Conservation (phyloP, 2,329 filamentous ascomycete genomes). For the Paecilomyces sp. region DNA sequence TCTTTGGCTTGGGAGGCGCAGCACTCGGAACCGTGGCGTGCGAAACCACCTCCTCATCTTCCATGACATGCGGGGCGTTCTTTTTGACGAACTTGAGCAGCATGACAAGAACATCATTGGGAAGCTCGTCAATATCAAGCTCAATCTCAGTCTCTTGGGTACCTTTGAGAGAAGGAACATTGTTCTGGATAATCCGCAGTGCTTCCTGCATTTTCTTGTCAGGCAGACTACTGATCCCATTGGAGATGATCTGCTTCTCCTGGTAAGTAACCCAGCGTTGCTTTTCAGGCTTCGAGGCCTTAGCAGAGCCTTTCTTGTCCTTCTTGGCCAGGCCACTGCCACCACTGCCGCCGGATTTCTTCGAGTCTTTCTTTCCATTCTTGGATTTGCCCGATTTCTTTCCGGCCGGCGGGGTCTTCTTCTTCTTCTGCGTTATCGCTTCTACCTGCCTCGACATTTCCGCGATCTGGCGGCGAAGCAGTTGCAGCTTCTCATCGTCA, state of each 20-base stretch:
- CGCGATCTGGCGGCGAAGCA: constrained; percentile 65
- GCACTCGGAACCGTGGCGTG: constrained; percentile 23
- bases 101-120: constrained; percentile 39
- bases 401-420: constrained; percentile 46
- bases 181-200: constrained; percentile 82
- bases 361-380: constrained; percentile 37
- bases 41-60: constrained; percentile 32
- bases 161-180: constrained; percentile 63
- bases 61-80: constrained; percentile 35
- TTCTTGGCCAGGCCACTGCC: constrained; percentile 49
- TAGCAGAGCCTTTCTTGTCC: constrained; percentile 39
- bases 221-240: constrained; percentile 73
- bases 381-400: constrained; percentile 44
- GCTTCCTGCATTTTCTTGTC: constrained; percentile 71
- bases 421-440: constrained; percentile 52
- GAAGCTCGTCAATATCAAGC: constrained; percentile 43
- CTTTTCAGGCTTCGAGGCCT: constrained; percentile 40
- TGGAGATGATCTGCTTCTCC: constrained; percentile 88
- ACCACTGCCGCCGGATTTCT: constrained; percentile 23
- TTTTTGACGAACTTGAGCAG: constrained; percentile 42
- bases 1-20: constrained; percentile 38
- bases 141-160: constrained; percentile 42
- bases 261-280: constrained; percentile 62
- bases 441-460: constrained; percentile 63
- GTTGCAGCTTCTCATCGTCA: constrained; percentile 55